These are phyloP conservation scores for Amylostereum chailletii DNA, from an alignment of 1,284 basidiomycete genomes.

Conservation along the genomic window DNA sequence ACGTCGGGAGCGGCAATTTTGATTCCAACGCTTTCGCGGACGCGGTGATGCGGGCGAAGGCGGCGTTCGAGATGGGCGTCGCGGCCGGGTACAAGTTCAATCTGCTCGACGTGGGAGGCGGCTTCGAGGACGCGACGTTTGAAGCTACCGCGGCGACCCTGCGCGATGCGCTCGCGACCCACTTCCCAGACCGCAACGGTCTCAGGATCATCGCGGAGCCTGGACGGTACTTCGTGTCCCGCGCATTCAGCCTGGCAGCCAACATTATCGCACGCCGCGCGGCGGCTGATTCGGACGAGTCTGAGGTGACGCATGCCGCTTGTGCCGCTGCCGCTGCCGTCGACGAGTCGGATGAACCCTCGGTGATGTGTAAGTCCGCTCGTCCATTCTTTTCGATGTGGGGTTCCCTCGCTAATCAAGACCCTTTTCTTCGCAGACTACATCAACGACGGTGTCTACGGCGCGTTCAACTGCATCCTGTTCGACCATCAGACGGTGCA, in stretches of 20 bases:
- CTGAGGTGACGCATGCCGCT: slow-evolving; percentile 23
- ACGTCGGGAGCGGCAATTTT: slow-evolving; percentile 96
- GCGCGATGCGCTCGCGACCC: slow-evolving; percentile 61
- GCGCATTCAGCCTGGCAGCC: slow-evolving; percentile 88
- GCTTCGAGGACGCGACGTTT: slow-evolving; percentile 89
- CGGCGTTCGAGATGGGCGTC: slow-evolving; percentile 84
- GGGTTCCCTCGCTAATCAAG: slow-evolving; percentile 8
- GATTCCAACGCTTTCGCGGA: slow-evolving; percentile 88
- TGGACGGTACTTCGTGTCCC: slow-evolving; percentile 89
- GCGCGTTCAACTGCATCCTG: slow-evolving; percentile 91
- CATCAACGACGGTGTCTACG: slow-evolving; percentile 97
- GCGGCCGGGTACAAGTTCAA: slow-evolving; percentile 78
- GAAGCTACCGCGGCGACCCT: slow-evolving; percentile 75
- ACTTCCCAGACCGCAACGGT: slow-evolving; percentile 78
- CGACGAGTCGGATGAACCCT: slow-evolving; percentile 42
- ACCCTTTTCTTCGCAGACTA: slow-evolving; percentile 54
- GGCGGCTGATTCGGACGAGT: slow-evolving; percentile 26
- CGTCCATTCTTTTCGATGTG: slow-evolving; percentile 10
- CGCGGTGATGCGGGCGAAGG: slow-evolving; percentile 77
- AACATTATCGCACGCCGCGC: slow-evolving; percentile 90
- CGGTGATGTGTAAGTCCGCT: slow-evolving; percentile 71
- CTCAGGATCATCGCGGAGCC: slow-evolving; percentile 94
- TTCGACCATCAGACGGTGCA: slow-evolving; percentile 73
- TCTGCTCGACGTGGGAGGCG: slow-evolving; percentile 91
- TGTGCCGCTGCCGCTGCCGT: slow-evolving; percentile 17